Conservation (phyloP, 2,329 filamentous ascomycete genomes). For the Talaromyces sp. region DNA sequence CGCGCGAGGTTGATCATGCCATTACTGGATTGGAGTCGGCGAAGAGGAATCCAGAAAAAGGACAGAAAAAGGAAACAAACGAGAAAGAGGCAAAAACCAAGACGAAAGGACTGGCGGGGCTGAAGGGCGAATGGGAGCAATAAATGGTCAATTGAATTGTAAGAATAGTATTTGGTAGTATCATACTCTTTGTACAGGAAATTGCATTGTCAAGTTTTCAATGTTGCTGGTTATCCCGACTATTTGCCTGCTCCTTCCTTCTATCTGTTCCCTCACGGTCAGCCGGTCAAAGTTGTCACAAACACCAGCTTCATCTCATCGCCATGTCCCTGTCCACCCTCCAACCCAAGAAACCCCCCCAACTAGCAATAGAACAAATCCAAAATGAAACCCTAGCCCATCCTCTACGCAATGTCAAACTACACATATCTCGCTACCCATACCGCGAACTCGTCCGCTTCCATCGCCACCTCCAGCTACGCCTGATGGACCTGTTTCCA, state of each 20-base stretch:
- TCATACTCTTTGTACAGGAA: background rate
- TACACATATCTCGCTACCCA: background rate
- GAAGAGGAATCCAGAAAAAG: constrained; percentile 7
- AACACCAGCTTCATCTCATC: background rate
- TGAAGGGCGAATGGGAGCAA: constrained; percentile 30
- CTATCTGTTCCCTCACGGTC: background rate
- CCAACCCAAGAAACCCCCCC: background rate
- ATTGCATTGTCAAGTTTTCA: background rate
- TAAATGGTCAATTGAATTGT: background rate
- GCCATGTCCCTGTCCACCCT: background rate
- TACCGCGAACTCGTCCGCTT: background rate
- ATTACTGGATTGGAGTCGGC: constrained; percentile 22
- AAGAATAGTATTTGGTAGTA: background rate
- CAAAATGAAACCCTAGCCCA: background rate
- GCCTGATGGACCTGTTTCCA: background rate
- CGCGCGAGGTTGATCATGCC: constrained; percentile 32
- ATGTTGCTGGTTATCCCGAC: background rate
- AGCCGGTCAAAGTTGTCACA: background rate
- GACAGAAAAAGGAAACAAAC: constrained; percentile 2
- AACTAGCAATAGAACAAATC: background rate
- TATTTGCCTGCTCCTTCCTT: background rate
- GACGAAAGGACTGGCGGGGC: constrained; percentile 29
- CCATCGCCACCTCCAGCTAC: background rate
- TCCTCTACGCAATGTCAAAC: background rate
- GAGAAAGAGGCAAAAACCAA: constrained; percentile 6